phyloP scores from a whole-genome alignment of 345 rosid species.

The Euphorbia lathyris region DNA sequence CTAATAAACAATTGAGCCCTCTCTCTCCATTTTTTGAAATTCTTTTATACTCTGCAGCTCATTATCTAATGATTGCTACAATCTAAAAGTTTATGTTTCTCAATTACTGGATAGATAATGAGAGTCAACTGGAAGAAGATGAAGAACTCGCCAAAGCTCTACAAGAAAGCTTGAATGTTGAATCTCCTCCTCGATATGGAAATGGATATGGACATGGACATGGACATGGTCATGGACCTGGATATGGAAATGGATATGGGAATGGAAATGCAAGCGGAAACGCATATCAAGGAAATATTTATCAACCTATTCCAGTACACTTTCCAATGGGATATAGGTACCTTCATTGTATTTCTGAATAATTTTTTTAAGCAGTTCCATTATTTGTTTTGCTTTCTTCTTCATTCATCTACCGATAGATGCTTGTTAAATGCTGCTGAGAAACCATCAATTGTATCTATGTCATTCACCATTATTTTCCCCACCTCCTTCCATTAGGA shows the following conservation, averaged over 20 bases:
- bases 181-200: conserved; percentile 49
- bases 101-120: conserved; percentile 41
- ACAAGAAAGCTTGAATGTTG: conserved; percentile 75
- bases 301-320: conserved; percentile 49
- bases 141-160: conserved; percentile 89
- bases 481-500: not conserved
- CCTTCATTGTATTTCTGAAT: conserved; percentile 6
- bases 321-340: conserved; percentile 80
- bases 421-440: not conserved
- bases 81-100: conserved; percentile 24
- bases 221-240: too few relatives aligned
- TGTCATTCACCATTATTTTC: not conserved
- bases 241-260: conserved; percentile 26
- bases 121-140: conserved; percentile 67
- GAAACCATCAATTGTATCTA: not conserved
- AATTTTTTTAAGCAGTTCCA: not conserved
- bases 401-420: not conserved
- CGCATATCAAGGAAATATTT: conserved; percentile 29
- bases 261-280: conserved; percentile 25
- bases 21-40: not conserved
- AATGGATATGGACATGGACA: conserved; percentile 35
- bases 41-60: not conserved
- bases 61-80: conserved; percentile 13
- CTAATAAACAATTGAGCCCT: not conserved
- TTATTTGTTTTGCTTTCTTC: conserved; percentile 1